Evolutionary conservation across 106 monocot genomes (phyloP).

Genomic region (Dendrobium catenatum): DNA sequence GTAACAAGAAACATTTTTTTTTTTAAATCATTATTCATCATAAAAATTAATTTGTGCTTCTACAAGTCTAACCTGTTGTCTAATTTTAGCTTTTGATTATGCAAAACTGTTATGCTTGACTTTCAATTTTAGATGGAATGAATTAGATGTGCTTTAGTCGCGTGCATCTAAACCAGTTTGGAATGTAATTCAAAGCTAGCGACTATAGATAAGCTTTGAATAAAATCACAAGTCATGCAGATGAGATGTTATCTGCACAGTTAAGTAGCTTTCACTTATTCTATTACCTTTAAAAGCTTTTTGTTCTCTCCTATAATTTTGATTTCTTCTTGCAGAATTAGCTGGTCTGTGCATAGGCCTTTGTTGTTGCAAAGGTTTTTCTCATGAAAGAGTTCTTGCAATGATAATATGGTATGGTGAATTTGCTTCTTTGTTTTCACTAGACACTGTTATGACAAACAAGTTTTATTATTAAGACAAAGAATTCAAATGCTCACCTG

Average conservation of each 20-base stretch:
- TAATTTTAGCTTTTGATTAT: not conserved
- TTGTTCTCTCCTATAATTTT: not conserved
- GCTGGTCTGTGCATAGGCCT: not conserved
- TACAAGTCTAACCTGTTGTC: not conserved
- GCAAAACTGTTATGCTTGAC: not conserved
- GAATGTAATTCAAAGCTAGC: not conserved
- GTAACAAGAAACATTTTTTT: no score
- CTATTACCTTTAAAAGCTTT: not conserved
- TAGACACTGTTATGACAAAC: not conserved
- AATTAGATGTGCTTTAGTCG: no score
- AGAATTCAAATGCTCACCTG: not conserved
- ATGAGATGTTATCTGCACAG: not conserved
- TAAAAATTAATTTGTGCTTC: no score
- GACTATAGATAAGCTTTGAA: not conserved
- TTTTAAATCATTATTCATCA: no score
- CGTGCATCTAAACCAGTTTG: no score
- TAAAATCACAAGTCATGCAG: not conserved
- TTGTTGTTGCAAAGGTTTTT: not conserved
- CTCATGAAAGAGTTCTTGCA: constrained; percentile 1
- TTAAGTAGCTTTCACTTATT: not conserved
- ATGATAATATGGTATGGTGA: not conserved
- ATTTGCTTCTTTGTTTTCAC: not conserved
- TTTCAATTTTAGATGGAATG: no score
- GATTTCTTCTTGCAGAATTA: not conserved
- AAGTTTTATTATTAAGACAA: not conserved